These are phyloP conservation scores for Leucocoprinus birnbaumii DNA, from an alignment of 768 basidiomycete genomes.

Conservation along the genomic window DNA sequence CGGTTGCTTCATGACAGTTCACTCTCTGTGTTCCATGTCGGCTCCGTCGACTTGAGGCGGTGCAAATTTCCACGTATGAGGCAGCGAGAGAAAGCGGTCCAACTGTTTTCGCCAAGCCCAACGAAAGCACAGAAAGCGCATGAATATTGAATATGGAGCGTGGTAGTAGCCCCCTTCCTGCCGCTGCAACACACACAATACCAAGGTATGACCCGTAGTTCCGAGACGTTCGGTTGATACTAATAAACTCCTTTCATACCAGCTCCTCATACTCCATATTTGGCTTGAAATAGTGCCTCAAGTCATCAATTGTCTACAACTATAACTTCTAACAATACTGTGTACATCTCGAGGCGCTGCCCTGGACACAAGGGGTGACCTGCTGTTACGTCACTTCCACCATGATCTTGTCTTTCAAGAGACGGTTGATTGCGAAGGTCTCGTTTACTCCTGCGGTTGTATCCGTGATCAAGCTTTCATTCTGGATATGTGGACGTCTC, in stretches of 20 bases:
- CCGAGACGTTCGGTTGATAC: constrained; percentile 6
- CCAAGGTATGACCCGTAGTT: background rate
- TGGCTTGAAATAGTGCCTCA: background rate
- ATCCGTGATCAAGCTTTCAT: constrained; percentile 9
- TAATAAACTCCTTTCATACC: background rate
- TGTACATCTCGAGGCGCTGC: background rate
- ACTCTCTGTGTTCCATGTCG: too few species aligned
- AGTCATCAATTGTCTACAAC: background rate
- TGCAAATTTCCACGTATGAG: too few species aligned
- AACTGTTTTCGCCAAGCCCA: too few species aligned
- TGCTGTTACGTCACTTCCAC: constrained; percentile 1
- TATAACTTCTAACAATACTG: background rate
- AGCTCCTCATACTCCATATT: background rate
- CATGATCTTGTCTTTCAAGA: background rate
- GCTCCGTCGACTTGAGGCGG: too few species aligned
- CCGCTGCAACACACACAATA: too few species aligned
- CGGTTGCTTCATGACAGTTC: too few species aligned
- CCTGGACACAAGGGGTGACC: background rate
- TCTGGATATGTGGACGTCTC: background rate
- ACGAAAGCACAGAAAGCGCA: too few species aligned
- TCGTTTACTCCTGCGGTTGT: constrained; percentile 2
- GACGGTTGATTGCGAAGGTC: constrained; percentile 1
- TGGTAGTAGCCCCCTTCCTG: too few species aligned
- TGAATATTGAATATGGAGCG: too few species aligned
- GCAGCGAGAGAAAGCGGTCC: too few species aligned